These are phyloP conservation scores for Gillenia trifoliata DNA, from an alignment of 306 rosid species.

Conservation along the genomic window DNA sequence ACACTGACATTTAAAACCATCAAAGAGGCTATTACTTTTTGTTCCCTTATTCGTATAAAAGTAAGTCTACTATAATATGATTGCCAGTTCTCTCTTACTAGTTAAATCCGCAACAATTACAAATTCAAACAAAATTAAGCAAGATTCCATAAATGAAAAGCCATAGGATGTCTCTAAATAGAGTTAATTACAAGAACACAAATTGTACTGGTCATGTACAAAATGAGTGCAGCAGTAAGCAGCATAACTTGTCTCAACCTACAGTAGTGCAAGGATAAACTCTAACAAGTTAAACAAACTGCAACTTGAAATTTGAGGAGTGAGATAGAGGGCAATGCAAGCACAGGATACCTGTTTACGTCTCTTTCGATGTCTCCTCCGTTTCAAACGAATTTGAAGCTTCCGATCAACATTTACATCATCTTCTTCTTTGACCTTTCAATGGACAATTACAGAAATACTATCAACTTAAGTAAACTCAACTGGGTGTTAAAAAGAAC, in stretches of 20 bases:
- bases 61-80: not conserved
- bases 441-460: conserved; percentile 11
- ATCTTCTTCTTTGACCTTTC: conserved; percentile 94
- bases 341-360: conserved; percentile 46
- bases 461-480: conserved; percentile 3
- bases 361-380: conserved; percentile 60
- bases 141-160: not conserved
- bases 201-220: not conserved
- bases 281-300: not conserved
- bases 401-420: conserved; percentile 66
- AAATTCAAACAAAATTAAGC: not conserved
- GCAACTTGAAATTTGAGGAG: not conserved
- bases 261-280: not conserved
- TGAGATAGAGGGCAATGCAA: conserved; percentile 12
- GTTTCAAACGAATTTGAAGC: conserved; percentile 75
- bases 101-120: not conserved
- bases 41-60: not conserved
- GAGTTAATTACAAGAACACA: not conserved
- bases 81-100: not conserved
- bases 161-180: not conserved
- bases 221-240: no score
- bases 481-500: conserved; percentile 5
- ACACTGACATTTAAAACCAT: not conserved
- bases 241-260: not conserved
- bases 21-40: not conserved